A percentile compares a stretch with the other conserved stretches of the same genome.
Conservation (phyloP, 1,284 basidiomycete genomes). For the Grifola frondosa region DNA sequence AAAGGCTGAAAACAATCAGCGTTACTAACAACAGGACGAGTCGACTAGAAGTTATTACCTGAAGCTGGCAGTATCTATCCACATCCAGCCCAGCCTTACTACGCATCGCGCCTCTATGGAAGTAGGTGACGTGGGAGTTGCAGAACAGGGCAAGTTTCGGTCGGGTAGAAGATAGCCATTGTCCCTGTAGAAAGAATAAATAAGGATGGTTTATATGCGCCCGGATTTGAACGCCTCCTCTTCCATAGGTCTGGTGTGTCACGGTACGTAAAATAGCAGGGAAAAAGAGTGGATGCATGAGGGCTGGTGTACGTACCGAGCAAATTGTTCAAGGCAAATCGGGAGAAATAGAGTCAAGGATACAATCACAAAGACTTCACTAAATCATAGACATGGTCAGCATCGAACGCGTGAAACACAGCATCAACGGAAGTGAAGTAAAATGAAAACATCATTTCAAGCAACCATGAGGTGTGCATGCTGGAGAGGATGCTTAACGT, state of each 20-base stretch:
- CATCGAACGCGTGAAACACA: not conserved
- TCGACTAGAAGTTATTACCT: slow-evolving; percentile 46
- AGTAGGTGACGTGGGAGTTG: slow-evolving; percentile 18
- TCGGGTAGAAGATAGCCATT: slow-evolving; percentile 74
- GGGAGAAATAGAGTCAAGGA: slow-evolving; percentile 79
- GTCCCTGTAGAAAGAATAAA: slow-evolving; percentile 46
- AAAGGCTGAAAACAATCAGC: slow-evolving; percentile 55
- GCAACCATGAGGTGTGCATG: too few species aligned
- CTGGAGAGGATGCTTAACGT: too few species aligned
- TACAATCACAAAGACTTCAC: slow-evolving; percentile 81
- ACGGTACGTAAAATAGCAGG: not conserved
- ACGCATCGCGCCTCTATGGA: slow-evolving; percentile 51
- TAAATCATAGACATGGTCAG: slow-evolving; percentile 25
- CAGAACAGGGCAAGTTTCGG: slow-evolving; percentile 49
- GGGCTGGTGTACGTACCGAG: slow-evolving; percentile 38
- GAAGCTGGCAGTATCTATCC: slow-evolving; percentile 87
- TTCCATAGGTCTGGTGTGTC: not conserved
- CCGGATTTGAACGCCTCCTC: too few species aligned
- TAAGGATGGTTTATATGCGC: too few species aligned
- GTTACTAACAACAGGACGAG: not conserved
- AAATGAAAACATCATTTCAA: too few species aligned
- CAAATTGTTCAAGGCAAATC: slow-evolving; percentile 81
- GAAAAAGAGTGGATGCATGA: not conserved
- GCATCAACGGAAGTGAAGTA: too few species aligned
- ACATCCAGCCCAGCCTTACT: slow-evolving; percentile 72